phyloP scores from a whole-genome alignment of 176 grass and related monocot species.

The Panicum miliaceum region DNA sequence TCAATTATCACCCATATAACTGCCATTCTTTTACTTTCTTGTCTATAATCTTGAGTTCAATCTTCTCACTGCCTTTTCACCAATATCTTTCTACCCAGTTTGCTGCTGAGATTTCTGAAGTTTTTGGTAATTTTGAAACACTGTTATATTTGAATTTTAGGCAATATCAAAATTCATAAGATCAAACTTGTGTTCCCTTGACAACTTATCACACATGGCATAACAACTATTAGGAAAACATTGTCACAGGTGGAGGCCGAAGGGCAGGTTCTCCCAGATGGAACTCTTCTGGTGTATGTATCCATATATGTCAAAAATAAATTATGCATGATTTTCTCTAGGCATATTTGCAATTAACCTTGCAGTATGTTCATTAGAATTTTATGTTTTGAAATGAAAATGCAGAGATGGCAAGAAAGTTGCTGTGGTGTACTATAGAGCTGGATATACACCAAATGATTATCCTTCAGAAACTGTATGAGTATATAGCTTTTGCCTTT shows the following conservation, averaged over 20 bases:
- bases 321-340: not conserved
- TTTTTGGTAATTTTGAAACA: not conserved
- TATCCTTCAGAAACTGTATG: conserved; percentile 98
- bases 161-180: not conserved
- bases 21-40: not conserved
- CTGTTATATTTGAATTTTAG: not conserved
- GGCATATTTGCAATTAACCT: not conserved
- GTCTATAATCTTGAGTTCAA: conserved; percentile 22
- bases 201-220: conserved; percentile 76
- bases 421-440: conserved; percentile 90
- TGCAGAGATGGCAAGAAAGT: conserved; percentile 70
- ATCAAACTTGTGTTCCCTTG: conserved; percentile 54
- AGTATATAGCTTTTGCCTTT: conserved; percentile 19
- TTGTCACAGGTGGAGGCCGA: conserved; percentile 86
- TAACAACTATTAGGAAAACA: conserved; percentile 87
- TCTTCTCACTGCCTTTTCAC: conserved; percentile 12
- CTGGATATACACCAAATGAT: conserved; percentile 96
- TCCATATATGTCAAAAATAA: conserved; percentile 22
- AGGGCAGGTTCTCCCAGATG: conserved; percentile 82
- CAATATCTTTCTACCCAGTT: conserved; percentile 27
- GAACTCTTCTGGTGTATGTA: conserved; percentile 78
- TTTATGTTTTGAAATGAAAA: conserved; percentile 30
- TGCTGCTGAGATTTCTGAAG: not conserved
- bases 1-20: not conserved
- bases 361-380: conserved; percentile 31